Base-by-base conservation (phyloP, 1,139 yeast genomes). In the Hemisphaericaspora xylofermentans region DNA sequence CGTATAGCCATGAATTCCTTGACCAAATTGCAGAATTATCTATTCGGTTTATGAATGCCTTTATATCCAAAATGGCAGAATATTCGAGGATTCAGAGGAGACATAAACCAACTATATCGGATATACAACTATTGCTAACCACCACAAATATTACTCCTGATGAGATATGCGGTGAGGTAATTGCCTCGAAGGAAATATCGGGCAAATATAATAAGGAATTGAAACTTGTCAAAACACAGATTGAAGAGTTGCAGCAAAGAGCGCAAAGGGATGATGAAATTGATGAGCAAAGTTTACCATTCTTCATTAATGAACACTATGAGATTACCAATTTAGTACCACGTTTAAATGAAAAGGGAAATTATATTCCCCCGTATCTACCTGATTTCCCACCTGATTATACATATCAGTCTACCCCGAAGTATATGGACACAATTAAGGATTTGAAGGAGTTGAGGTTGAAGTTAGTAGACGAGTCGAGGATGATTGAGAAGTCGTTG, bases 341-440 rank as follows among this genome's bases (percentile, higher is more conserved):
- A 0, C 71, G 82, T 14, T 67, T 72, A 12, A 66, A 74, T 22
- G 55, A 62, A 16, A 62, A 70, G 31, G 81, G 80, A n/a, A 55
- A 58, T 2, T 79, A 81, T 50, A 74, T 87, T 4, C 95, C 95
- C 0, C 54, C 65, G 4, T 88, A 88, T 80, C 66, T 91, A 54
- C 98, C 98, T 0, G 82, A 80, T 17, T 71, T 89, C 29, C 98
- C 98, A 1, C 96, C 98, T 0, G 96, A 88, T 54, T 94, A 89
- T 61, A 91, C 98, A 0, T 91, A 84, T 57, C 82, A 80, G 60
- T 75, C 80, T 40, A 86, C 96, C 0, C 84, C 95, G 0, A 73
- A 75, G 46, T 88, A 71, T 57, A 73, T 80, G 47, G 69, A 78
- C 24, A 70, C 84, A 15, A 64, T 82, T n/a, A 76, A 83, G 0